Conservation (phyloP, 2,329 filamentous ascomycete genomes). For the Blastomyces emzantsi region DNA sequence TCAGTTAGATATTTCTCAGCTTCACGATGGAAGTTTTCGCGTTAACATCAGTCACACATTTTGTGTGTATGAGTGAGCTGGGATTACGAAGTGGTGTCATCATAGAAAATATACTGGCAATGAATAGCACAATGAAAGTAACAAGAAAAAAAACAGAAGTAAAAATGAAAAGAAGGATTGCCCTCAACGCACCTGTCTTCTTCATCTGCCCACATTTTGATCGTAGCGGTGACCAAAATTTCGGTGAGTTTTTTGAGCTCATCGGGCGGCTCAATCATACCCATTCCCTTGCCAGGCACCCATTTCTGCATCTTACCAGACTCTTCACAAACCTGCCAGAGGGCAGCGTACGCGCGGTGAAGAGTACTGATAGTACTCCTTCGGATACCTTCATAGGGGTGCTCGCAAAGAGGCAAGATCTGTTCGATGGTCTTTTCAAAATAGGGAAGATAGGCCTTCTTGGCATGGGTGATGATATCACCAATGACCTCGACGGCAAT, state of each 20-base stretch:
- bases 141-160: conserved; percentile 8
- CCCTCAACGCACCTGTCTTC: conserved; percentile 70
- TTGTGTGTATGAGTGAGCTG: conserved; percentile 98
- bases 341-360: conserved; percentile 85
- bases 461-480: conserved; percentile 82
- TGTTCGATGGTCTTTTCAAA: conserved; percentile 81
- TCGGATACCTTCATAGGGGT: conserved; percentile 85
- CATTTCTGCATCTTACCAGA: conserved; percentile 69
- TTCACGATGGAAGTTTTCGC: conserved; percentile 47
- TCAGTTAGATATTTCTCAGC: conserved; percentile 28
- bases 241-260: conserved; percentile 80
- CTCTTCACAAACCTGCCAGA: conserved; percentile 81
- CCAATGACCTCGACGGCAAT: conserved; percentile 92
- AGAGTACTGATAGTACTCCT: conserved; percentile 86
- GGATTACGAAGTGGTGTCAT: conserved; percentile 93
- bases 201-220: conserved; percentile 82
- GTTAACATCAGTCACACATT: conserved; percentile 80
- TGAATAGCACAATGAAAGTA: conserved; percentile 19
- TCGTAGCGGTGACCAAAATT: conserved; percentile 73
- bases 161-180: conserved; percentile 16
- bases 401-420: conserved; percentile 71
- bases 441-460: conserved; percentile 69
- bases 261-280: conserved; percentile 56
- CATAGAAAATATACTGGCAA: conserved; percentile 42
- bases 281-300: conserved; percentile 73